Percentiles rank a stretch among this genome's conserved stretches.
phyloP scores from a whole-genome alignment of 208 protist genomes.

The Leishmania major region DNA sequence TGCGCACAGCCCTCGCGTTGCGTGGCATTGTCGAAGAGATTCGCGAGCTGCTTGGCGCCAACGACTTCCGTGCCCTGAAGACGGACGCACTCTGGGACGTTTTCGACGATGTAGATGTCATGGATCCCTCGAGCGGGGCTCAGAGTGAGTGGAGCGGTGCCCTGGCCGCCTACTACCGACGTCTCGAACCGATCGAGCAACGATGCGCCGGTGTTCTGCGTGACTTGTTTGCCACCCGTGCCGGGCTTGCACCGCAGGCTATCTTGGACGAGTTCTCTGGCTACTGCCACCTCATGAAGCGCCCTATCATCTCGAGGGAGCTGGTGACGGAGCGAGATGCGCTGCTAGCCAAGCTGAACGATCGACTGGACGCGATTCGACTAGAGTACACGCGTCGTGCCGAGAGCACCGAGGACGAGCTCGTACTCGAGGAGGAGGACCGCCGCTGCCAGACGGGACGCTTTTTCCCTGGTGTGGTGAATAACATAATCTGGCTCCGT shows the following conservation, averaged over 20 bases:
- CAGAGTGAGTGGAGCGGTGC: conserved; percentile 72
- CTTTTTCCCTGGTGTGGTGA: conserved; percentile 91
- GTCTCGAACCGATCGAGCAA: conserved; percentile 86
- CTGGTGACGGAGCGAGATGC: conserved; percentile 84
- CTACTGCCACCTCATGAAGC: conserved; percentile 84
- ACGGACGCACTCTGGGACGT: conserved; percentile 80
- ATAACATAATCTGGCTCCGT: conserved; percentile 92
- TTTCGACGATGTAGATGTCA: conserved; percentile 73
- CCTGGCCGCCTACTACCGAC: conserved; percentile 75
- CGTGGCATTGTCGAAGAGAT: conserved; percentile 80
- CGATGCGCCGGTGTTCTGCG: conserved; percentile 74
- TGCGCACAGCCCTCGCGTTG: conserved; percentile 55
- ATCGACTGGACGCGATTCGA: conserved; percentile 81
- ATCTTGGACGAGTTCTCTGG: conserved; percentile 85
- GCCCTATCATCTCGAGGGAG: conserved; percentile 86
- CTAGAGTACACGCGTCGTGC: conserved; percentile 88
- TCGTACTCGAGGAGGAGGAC: conserved; percentile 85
- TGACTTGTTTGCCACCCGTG: conserved; percentile 71
- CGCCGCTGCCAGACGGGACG: conserved; percentile 85
- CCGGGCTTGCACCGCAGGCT: conserved; percentile 79
- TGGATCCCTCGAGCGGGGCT: conserved; percentile 50
- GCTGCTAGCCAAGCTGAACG: conserved; percentile 88
- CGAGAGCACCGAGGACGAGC: conserved; percentile 75
- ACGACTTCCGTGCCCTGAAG: conserved; percentile 56
- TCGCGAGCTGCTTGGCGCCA: conserved; percentile 55